phyloP scores from a whole-genome alignment of 257 asterid species.

The Parsonsia alboflavescens region DNA sequence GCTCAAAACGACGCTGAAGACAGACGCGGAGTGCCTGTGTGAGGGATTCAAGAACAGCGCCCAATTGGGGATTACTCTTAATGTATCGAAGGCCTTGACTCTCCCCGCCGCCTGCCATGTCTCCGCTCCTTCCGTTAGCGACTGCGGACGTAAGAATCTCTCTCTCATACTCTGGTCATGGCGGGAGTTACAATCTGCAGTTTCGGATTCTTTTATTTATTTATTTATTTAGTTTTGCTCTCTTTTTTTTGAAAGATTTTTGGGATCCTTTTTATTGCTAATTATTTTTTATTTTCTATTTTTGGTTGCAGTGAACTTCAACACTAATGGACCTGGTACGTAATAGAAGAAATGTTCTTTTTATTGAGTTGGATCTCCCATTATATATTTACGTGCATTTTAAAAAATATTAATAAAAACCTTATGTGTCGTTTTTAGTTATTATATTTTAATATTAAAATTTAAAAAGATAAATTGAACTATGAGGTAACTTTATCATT shows the following conservation, averaged over 20 bases:
- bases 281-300: neutral
- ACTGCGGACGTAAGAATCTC: constrained; percentile 52
- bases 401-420: too few species aligned
- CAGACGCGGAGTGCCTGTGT: constrained; percentile 68
- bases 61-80: constrained; percentile 64
- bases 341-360: neutral
- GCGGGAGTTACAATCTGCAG: neutral
- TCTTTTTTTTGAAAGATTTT: neutral
- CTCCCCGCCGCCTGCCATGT: constrained; percentile 85
- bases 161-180: neutral
- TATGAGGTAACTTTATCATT: too few species aligned
- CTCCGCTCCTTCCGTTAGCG: constrained; percentile 59
- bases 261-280: neutral
- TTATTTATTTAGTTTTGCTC: neutral
- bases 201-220: neutral
- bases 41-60: constrained; percentile 71
- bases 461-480: too few species aligned
- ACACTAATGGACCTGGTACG: neutral
- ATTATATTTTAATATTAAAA: too few species aligned
- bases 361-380: too few species aligned
- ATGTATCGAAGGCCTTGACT: constrained; percentile 61
- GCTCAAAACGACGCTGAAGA: constrained; percentile 55
- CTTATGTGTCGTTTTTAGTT: too few species aligned
- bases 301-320: constrained; percentile 10
- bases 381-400: too few species aligned